Percentiles rank a stretch among this genome's conserved stretches.
phyloP scores from a whole-genome alignment of 2,329 filamentous ascomycete genomes.

The Grosmannia penicillata region DNA sequence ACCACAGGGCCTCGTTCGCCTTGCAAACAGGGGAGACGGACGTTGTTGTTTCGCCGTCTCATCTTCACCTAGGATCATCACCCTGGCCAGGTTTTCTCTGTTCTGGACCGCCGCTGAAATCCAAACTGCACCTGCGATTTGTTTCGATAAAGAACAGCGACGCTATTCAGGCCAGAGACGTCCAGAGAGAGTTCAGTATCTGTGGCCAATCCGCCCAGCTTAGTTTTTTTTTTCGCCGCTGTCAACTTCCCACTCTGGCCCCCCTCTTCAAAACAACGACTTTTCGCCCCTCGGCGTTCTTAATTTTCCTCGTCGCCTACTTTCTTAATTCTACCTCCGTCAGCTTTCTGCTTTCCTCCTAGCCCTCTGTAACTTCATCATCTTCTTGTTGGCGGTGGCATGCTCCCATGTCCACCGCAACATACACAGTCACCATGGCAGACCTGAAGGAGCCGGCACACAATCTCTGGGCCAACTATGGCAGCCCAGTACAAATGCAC shows the following conservation, averaged over 20 bases:
- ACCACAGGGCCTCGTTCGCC: too few species aligned
- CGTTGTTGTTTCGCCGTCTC: too few species aligned
- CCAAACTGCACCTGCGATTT: too few species aligned
- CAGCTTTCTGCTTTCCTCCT: background rate
- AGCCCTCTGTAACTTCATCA: background rate
- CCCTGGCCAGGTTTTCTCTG: too few species aligned
- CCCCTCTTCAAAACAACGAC: constrained; percentile 1
- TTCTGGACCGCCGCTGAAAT: too few species aligned
- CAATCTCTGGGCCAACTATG: constrained; percentile 44
- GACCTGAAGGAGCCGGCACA: constrained; percentile 47
- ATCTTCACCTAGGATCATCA: too few species aligned
- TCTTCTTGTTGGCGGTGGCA: constrained; percentile 17
- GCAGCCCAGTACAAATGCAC: constrained; percentile 36
- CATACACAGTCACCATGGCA: constrained; percentile 48
- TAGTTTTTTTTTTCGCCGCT: background rate
- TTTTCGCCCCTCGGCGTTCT: background rate
- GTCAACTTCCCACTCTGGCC: background rate
- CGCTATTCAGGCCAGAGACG: background rate
- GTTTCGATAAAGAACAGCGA: background rate
- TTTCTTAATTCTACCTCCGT: background rate
- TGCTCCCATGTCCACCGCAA: constrained; percentile 47
- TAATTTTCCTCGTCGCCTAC: background rate
- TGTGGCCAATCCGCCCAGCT: background rate
- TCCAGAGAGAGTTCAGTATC: background rate
- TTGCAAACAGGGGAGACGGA: too few species aligned